Evolutionary conservation across 495 filamentous ascomycete genomes (phyloP).

Genomic region (Pseudomonodictys pantanalensis): DNA sequence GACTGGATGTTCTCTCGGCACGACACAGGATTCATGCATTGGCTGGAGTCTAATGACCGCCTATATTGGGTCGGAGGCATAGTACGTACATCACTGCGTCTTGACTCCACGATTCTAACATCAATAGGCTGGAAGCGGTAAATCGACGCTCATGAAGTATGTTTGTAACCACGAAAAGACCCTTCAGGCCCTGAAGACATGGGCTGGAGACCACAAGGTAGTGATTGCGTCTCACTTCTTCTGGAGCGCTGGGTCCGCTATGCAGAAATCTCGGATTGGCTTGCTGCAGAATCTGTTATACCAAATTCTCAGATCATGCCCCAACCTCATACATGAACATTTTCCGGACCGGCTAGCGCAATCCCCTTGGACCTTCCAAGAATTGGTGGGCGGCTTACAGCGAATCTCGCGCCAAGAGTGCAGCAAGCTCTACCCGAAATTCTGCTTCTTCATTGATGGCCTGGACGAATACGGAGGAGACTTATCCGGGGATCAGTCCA

Average conservation of each 20-base stretch:
- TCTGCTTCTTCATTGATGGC: conserved; percentile 6
- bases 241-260: conserved; percentile 41
- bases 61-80: no score
- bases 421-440: background rate
- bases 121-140: conserved; percentile 46
- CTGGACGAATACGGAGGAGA: conserved; percentile 5
- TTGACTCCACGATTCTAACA: no score
- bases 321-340: background rate
- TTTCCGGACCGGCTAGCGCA: background rate
- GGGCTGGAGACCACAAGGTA: background rate
- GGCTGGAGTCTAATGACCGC: no score
- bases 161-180: conserved; percentile 23
- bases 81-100: no score
- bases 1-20: no score
- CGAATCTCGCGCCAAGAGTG: no score
- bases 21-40: no score
- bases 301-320: conserved; percentile 41
- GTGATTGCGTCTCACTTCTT: conserved; percentile 46
- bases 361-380: background rate
- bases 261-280: conserved; percentile 46
- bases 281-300: conserved; percentile 45
- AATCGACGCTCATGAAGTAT: conserved; percentile 48
- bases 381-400: background rate
- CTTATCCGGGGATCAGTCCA: no score
- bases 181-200: background rate